phyloP scores from a whole-genome alignment of 495 filamentous ascomycete species.

The Penicillium fimorum region DNA sequence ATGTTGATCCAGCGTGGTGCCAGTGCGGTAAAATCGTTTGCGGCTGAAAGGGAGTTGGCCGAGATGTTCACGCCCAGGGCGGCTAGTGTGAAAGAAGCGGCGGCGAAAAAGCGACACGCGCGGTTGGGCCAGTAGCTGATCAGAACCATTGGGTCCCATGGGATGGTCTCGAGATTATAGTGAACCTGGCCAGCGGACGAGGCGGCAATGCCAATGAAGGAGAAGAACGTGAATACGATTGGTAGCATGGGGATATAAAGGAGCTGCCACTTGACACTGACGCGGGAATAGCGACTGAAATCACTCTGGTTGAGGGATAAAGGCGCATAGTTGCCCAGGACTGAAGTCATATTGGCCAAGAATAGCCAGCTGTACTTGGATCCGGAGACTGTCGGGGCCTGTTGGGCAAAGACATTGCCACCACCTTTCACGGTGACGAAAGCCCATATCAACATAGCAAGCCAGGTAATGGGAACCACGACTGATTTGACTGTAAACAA shows the following conservation, averaged over 20 bases:
- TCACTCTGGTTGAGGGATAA: conserved; percentile 45
- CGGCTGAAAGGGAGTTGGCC: conserved; percentile 62
- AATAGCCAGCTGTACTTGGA: conserved; percentile 46
- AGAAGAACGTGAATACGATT: conserved; percentile 49
- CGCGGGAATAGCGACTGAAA: conserved; percentile 49
- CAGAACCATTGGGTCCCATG: conserved; percentile 46
- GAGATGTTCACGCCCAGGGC: conserved; percentile 58
- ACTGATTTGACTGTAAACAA: conserved; percentile 46
- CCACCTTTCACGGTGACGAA: conserved; percentile 40
- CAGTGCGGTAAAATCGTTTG: conserved; percentile 62
- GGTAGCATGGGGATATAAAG: conserved; percentile 50
- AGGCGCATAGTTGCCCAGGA: conserved; percentile 47
- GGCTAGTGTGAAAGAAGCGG: conserved; percentile 47
- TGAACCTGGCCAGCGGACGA: conserved; percentile 45
- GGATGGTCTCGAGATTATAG: conserved; percentile 37
- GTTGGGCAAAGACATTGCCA: conserved; percentile 31
- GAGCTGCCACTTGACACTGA: conserved; percentile 43
- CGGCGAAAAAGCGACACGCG: conserved; percentile 51
- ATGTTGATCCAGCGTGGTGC: conserved; percentile 61
- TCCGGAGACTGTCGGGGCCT: conserved; percentile 35
- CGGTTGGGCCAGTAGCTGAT: conserved; percentile 50
- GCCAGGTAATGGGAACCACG: conserved; percentile 46
- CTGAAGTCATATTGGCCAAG: conserved; percentile 45
- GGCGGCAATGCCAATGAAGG: conserved; percentile 49
- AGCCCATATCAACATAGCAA: conserved; percentile 50